Evolutionary conservation across 208 protist genomes (phyloP).

Genomic region (Tritrichomonas foetus): DNA sequence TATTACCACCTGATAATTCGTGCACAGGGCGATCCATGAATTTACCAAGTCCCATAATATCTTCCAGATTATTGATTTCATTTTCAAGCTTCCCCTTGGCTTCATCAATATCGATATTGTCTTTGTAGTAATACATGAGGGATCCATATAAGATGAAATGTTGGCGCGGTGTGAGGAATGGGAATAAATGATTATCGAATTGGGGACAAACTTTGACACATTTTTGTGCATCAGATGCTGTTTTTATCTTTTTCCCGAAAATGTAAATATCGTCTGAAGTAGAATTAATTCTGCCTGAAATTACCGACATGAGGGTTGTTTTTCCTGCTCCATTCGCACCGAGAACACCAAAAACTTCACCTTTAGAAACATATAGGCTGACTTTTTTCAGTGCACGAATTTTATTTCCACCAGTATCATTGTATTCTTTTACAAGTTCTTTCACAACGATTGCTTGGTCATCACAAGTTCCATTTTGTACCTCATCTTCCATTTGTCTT

Average conservation of each 20-base stretch:
- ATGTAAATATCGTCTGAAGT: too few relatives aligned
- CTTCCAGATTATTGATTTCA: too few relatives aligned
- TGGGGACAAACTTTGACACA: too few relatives aligned
- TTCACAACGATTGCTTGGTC: neutral
- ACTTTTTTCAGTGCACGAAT: conserved; percentile 1
- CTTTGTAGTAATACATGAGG: too few relatives aligned
- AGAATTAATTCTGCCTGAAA: conserved; percentile 36
- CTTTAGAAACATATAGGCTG: neutral
- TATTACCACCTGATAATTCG: neutral
- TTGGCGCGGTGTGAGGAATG: too few relatives aligned
- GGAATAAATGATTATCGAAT: too few relatives aligned
- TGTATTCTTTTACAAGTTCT: neutral
- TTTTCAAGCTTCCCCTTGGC: neutral
- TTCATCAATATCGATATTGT: neutral
- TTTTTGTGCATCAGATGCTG: too few relatives aligned
- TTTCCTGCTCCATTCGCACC: conserved; percentile 54
- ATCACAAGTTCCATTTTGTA: neutral
- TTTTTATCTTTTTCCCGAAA: too few relatives aligned
- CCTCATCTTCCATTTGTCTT: neutral
- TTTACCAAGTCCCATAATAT: too few relatives aligned
- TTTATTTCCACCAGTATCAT: neutral
- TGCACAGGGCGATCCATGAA: too few relatives aligned
- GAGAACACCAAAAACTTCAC: conserved; percentile 43
- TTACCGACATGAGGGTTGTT: conserved; percentile 42
- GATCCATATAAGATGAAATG: too few relatives aligned